These are phyloP conservation scores for Schrenkiella parvula DNA, from an alignment of 345 rosid species.

Conservation along the genomic window DNA sequence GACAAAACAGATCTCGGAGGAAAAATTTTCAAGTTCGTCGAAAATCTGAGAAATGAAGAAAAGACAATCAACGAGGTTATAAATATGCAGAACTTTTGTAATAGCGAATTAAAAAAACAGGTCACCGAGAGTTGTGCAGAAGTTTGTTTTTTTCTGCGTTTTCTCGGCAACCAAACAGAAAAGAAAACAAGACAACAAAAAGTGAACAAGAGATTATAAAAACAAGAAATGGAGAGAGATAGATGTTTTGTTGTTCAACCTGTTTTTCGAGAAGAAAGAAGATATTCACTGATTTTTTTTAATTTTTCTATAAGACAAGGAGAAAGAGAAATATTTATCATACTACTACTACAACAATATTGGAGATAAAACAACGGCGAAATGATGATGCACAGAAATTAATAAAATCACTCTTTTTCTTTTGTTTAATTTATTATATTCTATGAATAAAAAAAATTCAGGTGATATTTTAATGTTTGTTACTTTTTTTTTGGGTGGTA, in stretches of 20 bases:
- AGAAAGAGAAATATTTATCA: constrained; percentile 9
- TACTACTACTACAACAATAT: background rate
- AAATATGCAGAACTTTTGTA: background rate
- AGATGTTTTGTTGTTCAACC: constrained; percentile 12
- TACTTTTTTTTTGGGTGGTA: background rate
- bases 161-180: constrained; percentile 26
- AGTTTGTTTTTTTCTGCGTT: constrained; percentile 7
- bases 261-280: constrained; percentile 10
- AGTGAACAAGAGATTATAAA: background rate
- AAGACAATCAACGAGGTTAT: background rate
- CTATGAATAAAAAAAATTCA: background rate
- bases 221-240: background rate
- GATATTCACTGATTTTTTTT: constrained; percentile 8
- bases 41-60: background rate
- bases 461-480: background rate
- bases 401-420: background rate
- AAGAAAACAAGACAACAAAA: background rate
- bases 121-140: constrained; percentile 24
- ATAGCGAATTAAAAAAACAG: too few relatives aligned
- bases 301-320: constrained; percentile 7
- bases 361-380: background rate
- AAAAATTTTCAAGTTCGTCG: background rate
- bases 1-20: background rate
- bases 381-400: background rate
- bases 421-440: background rate